Evolutionary conservation across 768 basidiomycete genomes (phyloP).

Genomic region (Leccinellum albellum): DNA sequence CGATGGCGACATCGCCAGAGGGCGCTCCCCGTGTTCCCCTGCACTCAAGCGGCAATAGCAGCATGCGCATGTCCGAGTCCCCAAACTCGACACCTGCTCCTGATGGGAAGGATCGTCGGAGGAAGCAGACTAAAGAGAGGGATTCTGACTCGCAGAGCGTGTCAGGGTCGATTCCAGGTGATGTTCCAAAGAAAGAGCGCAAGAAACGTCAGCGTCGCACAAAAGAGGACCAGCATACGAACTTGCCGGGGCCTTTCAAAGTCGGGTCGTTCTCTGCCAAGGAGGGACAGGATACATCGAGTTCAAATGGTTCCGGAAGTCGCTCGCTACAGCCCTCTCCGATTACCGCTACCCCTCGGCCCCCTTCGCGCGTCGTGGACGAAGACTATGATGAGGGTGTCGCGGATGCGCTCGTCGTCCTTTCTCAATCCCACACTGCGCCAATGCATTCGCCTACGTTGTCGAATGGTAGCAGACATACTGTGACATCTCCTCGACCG

Average conservation of each 20-base stretch:
- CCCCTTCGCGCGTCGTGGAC: slow-evolving; percentile 69
- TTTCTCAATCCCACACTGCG: slow-evolving; percentile 43
- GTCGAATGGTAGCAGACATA: slow-evolving; percentile 54
- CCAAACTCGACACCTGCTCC: slow-evolving; percentile 44
- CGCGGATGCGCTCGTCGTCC: slow-evolving; percentile 78
- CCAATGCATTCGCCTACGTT: slow-evolving; percentile 51
- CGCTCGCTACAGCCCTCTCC: slow-evolving; percentile 73
- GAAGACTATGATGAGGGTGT: slow-evolving; percentile 95
- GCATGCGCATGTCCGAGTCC: slow-evolving; percentile 55
- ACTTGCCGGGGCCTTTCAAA: slow-evolving; percentile 31
- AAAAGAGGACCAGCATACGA: slow-evolving; percentile 43
- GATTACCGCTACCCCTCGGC: slow-evolving; percentile 54
- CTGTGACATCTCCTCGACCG: slow-evolving; percentile 45
- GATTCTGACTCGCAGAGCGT: slow-evolving; percentile 38
- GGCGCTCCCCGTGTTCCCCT: slow-evolving; percentile 28
- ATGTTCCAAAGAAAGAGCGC: slow-evolving; percentile 54
- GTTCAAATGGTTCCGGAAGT: slow-evolving; percentile 59
- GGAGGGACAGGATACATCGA: slow-evolving; percentile 57
- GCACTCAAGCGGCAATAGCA: slow-evolving; percentile 28
- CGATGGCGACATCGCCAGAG: slow-evolving; percentile 49
- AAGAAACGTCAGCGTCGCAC: slow-evolving; percentile 44
- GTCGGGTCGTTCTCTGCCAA: slow-evolving; percentile 34
- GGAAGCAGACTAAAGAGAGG: slow-evolving; percentile 48
- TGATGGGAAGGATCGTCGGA: slow-evolving; percentile 45
- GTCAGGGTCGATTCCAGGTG: slow-evolving; percentile 31